A percentile compares a stretch with the other conserved stretches of the same genome.
Evolutionary conservation across 2,329 filamentous ascomycete genomes (phyloP).

Genomic region (Ascosphaera acerosa): DNA sequence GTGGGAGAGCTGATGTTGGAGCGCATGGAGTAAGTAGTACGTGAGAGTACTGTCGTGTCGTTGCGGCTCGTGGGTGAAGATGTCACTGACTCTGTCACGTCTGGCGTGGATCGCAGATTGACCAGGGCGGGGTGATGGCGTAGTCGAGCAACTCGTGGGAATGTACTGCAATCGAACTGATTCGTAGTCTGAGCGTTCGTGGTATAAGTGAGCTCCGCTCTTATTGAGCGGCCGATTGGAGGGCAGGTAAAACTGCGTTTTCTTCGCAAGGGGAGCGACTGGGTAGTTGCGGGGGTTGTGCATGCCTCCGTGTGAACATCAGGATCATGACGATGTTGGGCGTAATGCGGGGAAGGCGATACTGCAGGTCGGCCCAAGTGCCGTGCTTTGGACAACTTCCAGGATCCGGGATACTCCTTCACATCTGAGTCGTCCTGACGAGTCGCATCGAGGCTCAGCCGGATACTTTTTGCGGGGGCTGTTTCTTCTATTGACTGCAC

Average conservation of each 20-base stretch:
- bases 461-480: no score
- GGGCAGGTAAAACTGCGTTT: background rate
- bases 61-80: background rate
- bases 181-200: background rate
- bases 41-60: background rate
- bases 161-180: background rate
- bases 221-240: background rate
- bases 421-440: no score
- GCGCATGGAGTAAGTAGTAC: background rate
- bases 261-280: conserved; percentile 1
- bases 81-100: background rate
- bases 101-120: background rate
- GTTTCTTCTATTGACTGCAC: conserved; percentile 1
- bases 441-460: no score
- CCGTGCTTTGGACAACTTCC: conserved; percentile 1
- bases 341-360: no score
- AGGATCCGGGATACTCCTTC: background rate
- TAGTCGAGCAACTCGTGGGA: background rate
- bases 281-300: no score
- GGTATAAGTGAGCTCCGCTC: background rate
- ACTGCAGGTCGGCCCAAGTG: background rate
- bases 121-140: conserved; percentile 1
- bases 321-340: no score
- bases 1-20: conserved; percentile 1
- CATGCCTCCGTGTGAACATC: no score